Evolutionary conservation across 1,284 basidiomycete species (phyloP).

Genomic region (Bjerkandera adusta): DNA sequence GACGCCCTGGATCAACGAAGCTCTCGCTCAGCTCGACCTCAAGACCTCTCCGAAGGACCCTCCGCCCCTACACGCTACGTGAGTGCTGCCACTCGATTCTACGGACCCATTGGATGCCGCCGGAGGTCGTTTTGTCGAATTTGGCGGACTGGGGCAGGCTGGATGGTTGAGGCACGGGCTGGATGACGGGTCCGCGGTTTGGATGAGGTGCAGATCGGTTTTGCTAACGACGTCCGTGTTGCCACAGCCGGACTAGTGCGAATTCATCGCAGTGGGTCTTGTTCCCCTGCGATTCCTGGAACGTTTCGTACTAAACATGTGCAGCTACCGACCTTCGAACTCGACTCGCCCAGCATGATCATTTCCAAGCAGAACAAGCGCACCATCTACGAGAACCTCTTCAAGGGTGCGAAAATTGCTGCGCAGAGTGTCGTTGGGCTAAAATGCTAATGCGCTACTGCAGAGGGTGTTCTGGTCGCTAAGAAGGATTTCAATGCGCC

Average conservation of each 20-base stretch:
- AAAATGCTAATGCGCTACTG: background rate
- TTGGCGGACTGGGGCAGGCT: constrained; percentile 20
- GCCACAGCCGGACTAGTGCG: constrained; percentile 34
- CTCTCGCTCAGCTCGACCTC: constrained; percentile 30
- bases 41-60: constrained; percentile 32
- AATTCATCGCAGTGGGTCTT: constrained; percentile 30
- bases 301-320: background rate
- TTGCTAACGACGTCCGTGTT: constrained; percentile 22
- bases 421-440: constrained; percentile 3
- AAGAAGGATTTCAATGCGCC: constrained; percentile 99
- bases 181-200: constrained; percentile 26
- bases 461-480: constrained; percentile 97
- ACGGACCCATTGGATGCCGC: constrained; percentile 10
- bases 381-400: constrained; percentile 95
- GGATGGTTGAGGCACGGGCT: constrained; percentile 24
- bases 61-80: constrained; percentile 29
- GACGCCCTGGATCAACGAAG: constrained; percentile 18
- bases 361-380: constrained; percentile 84
- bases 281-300: background rate
- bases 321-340: constrained; percentile 41
- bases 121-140: constrained; percentile 9
- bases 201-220: constrained; percentile 5
- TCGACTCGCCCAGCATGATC: constrained; percentile 70
- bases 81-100: constrained; percentile 24
- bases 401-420: constrained; percentile 74